Base-by-base conservation (phyloP, 1,284 basidiomycete genomes). In the Microbotryum silenes-acaulis region DNA sequence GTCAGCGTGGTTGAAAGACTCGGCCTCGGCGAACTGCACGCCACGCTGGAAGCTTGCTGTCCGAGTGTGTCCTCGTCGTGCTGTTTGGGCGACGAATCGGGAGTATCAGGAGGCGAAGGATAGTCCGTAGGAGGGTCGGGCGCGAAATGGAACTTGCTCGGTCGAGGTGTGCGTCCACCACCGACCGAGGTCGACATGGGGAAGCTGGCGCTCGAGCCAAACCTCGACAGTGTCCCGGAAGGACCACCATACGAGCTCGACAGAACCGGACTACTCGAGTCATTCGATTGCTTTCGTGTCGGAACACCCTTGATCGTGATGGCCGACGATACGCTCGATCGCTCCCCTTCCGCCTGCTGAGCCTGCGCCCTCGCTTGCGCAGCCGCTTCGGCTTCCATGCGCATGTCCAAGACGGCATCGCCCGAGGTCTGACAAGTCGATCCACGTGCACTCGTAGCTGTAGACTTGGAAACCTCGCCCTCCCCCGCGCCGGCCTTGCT, bases 61-160 rank as follows among this genome's bases (percentile, higher is more conserved):
- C 29, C 27, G 46, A 51, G 59, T 14, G 21, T 23, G 16, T 12
- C 20, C 49, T 49, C 27, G 6, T 4, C 20, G 2, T 50, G 51
- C 25, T 31, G 54, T 8, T 45, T 9, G 9, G 47, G 57, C 4
- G 49, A 53, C 9, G 54, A 27, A 9, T 27, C 14, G 4, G 66
- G 66, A 4, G 66, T 65, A 2, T 53, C 54, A 1, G 66, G 66
- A 3, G 66, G 66, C 5, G 66, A 67, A 1, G 66, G 66, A 25
- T 67, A 67, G 20, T 58, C 56, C 31, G 60, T 27, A 8, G 37
- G 49, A 42, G 4, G 23, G 42, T 45, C 42, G 37, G 16, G 25
- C 6, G 56, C 31, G 44, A 47, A 10, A 10, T 3, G 27, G 6
- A 8, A 7, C 8, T 20, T 16, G 6, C 12, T 20, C 27, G 33